Conservation (phyloP, 495 filamentous ascomycete species). For the Corynascus novoguineensis region DNA sequence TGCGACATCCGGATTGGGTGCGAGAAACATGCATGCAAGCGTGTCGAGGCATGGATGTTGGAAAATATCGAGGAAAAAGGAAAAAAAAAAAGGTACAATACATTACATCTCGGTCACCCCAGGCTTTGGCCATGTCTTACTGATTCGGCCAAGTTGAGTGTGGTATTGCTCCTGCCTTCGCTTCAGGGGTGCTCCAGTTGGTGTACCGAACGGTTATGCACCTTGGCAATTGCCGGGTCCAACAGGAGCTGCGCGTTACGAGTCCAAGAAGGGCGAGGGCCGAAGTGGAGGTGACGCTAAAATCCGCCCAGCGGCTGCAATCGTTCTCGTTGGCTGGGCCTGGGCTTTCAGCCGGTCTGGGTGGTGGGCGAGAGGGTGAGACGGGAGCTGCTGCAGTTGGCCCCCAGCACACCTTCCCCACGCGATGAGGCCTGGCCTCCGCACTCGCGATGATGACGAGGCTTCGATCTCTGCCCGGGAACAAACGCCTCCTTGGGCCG, state of each 20-base stretch:
- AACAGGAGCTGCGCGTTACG: background rate
- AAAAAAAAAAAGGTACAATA: too few species aligned
- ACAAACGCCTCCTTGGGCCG: background rate
- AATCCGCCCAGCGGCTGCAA: background rate
- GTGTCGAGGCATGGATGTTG: background rate
- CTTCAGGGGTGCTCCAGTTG: constrained; percentile 18
- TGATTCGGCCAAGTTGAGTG: background rate
- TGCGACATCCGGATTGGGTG: constrained; percentile 2
- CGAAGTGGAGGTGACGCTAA: background rate
- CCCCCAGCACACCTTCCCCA: background rate
- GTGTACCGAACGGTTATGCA: constrained; percentile 27
- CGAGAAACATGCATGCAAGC: constrained; percentile 5
- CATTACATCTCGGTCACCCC: too few species aligned
- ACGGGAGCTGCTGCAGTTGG: too few species aligned
- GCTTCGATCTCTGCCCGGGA: background rate
- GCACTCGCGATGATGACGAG: background rate
- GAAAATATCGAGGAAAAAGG: background rate
- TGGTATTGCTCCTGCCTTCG: constrained; percentile 23
- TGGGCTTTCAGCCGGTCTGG: too few species aligned
- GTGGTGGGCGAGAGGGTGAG: too few species aligned
- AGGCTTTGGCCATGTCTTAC: background rate
- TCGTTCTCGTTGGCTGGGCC: constrained; percentile 1
- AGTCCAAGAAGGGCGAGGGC: background rate
- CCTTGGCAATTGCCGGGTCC: constrained; percentile 16
- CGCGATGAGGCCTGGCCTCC: background rate